Conservation (phyloP, 116 monocot genomes). For the Phalaenopsis hybrid region DNA sequence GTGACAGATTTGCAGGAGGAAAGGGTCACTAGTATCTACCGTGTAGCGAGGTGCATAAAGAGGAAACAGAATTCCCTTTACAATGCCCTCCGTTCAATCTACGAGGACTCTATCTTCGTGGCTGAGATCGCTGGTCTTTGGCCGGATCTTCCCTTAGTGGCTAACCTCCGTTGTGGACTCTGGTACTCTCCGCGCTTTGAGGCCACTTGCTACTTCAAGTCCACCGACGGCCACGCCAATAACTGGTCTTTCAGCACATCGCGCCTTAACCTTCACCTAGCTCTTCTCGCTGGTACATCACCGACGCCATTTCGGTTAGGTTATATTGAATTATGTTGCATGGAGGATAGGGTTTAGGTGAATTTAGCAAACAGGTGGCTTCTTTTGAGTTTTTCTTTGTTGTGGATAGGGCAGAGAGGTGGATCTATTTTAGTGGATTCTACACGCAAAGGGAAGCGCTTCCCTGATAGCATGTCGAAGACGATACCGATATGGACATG, state of each 20-base stretch:
- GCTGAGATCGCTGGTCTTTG: conserved; percentile 75
- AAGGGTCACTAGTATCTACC: conserved; percentile 46
- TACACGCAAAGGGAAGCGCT: conserved; percentile 80
- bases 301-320: background rate
- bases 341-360: background rate
- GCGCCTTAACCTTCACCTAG: conserved; percentile 89
- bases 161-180: conserved; percentile 90
- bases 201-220: conserved; percentile 88
- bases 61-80: conserved; percentile 50
- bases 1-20: conserved; percentile 6
- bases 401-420: conserved; percentile 75
- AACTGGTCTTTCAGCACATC: conserved; percentile 86
- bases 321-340: background rate
- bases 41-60: conserved; percentile 58
- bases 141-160: conserved; percentile 76
- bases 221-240: conserved; percentile 86
- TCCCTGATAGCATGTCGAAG: conserved; percentile 98
- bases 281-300: conserved; percentile 52
- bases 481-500: conserved; percentile 96
- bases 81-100: conserved; percentile 83
- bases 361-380: background rate
- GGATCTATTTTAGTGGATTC: conserved; percentile 92
- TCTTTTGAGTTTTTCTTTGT: background rate
- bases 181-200: conserved; percentile 76
- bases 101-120: conserved; percentile 83